These are phyloP conservation scores for Mrakia frigida DNA, from an alignment of 768 basidiomycete genomes.

Conservation along the genomic window DNA sequence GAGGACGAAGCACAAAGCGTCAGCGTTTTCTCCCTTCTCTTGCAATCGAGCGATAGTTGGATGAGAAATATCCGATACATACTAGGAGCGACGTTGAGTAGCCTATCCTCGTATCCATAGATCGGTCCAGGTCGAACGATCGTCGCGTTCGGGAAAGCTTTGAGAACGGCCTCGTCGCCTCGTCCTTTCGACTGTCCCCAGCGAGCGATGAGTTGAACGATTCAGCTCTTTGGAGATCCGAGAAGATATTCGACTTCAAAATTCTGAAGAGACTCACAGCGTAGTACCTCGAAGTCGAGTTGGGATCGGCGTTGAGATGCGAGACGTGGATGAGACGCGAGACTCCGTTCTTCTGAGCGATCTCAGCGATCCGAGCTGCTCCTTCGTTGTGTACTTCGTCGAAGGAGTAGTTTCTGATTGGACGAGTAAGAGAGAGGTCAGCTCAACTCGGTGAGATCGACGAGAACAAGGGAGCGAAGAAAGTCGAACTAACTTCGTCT, in stretches of 20 bases:
- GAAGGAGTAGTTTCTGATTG: slow-evolving; percentile 75
- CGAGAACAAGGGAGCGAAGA: no score
- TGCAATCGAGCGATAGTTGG: no score
- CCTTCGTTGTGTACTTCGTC: slow-evolving; percentile 66
- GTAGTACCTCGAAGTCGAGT: slow-evolving; percentile 78
- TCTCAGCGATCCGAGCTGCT: slow-evolving; percentile 72
- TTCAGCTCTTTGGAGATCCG: background rate
- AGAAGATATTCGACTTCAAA: no score
- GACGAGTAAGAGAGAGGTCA: background rate
- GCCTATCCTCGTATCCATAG: slow-evolving; percentile 92
- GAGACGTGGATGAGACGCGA: slow-evolving; percentile 87
- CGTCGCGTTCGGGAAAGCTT: slow-evolving; percentile 76
- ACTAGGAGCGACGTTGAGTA: slow-evolving; percentile 17
- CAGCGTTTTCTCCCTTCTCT: no score
- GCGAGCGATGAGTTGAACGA: no score
- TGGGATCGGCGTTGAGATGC: slow-evolving; percentile 78
- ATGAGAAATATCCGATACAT: no score
- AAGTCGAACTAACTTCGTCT: slow-evolving; percentile 69
- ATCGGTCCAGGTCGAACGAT: slow-evolving; percentile 78
- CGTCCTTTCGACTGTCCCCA: slow-evolving; percentile 67
- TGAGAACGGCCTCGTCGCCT: slow-evolving; percentile 80
- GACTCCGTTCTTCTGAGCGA: slow-evolving; percentile 71
- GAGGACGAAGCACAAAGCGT: background rate
- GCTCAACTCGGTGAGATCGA: no score
- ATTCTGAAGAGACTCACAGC: slow-evolving; percentile 46